These are phyloP conservation scores for Kregervanrija pseudodelftensis DNA, from an alignment of 805 yeast genomes.

Conservation along the genomic window DNA sequence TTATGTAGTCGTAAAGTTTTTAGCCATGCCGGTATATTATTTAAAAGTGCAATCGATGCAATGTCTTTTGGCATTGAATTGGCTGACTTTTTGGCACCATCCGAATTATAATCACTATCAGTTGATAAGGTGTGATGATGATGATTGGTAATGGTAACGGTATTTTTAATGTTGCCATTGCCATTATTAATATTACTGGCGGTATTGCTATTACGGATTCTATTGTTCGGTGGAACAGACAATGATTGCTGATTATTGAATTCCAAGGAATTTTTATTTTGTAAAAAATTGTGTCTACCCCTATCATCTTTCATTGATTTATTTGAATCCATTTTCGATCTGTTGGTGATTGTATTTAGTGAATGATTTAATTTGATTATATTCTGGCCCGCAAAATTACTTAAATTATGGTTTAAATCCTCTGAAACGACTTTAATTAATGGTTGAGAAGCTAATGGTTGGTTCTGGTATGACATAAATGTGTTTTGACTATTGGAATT, in stretches of 20 bases:
- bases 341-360: constrained; percentile 20
- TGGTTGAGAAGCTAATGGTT: constrained; percentile 8
- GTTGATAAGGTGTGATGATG: too few relatives aligned
- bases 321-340: constrained; percentile 18
- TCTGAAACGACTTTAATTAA: constrained; percentile 24
- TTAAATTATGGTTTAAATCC: constrained; percentile 15
- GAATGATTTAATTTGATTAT: constrained; percentile 24
- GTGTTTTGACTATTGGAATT: neutral
- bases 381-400: constrained; percentile 21
- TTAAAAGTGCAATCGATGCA: constrained; percentile 47
- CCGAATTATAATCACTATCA: neutral
- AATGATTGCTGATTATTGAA: neutral
- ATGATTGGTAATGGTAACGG: neutral
- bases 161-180: constrained; percentile 15
- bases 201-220: constrained; percentile 1
- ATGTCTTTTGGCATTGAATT: constrained; percentile 36
- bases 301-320: constrained; percentile 10
- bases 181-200: constrained; percentile 2
- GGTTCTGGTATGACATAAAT: neutral
- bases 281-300: constrained; percentile 8
- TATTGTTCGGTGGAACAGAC: constrained; percentile 11
- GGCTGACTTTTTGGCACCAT: constrained; percentile 3
- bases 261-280: constrained; percentile 3
- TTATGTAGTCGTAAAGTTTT: constrained; percentile 86
- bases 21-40: constrained; percentile 88